These are phyloP conservation scores for Meyerozyma athensensis DNA, from an alignment of 1,139 yeast species.

Conservation along the genomic window DNA sequence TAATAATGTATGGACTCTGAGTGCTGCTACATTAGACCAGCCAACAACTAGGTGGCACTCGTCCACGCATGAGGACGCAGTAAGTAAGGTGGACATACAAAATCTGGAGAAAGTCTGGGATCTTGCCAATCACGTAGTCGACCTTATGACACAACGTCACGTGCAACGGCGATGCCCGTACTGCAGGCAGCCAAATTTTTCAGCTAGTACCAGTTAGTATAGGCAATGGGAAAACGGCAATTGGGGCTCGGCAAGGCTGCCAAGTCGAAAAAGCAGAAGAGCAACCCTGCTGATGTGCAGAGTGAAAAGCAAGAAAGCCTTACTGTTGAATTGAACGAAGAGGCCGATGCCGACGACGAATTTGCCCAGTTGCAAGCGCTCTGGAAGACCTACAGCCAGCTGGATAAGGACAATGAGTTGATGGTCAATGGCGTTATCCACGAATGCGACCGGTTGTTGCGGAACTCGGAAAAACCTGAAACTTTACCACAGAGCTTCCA, in stretches of 20 bases:
- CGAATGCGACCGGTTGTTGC: conserved; percentile 79
- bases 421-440: conserved; percentile 83
- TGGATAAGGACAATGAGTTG: conserved; percentile 56
- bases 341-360: conserved; percentile 73
- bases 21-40: conserved; percentile 43
- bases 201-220: not conserved
- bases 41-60: conserved; percentile 67
- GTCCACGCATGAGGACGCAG: conserved; percentile 46
- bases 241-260: conserved; percentile 73
- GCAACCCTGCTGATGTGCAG: conserved; percentile 14
- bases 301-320: conserved; percentile 27
- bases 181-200: conserved; percentile 1
- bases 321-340: conserved; percentile 67
- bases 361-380: conserved; percentile 67
- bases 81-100: conserved; percentile 34
- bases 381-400: conserved; percentile 54
- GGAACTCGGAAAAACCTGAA: conserved; percentile 33
- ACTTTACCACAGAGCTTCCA: conserved; percentile 59
- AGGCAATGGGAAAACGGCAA: conserved; percentile 51
- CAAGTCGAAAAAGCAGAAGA: conserved; percentile 47
- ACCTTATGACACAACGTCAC: conserved; percentile 1
- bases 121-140: not conserved
- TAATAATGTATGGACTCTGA: conserved; percentile 45
- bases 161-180: not conserved
- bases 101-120: not conserved